Conservation (phyloP, 768 basidiomycete genomes). For the Gloeostereum incarnatum region DNA sequence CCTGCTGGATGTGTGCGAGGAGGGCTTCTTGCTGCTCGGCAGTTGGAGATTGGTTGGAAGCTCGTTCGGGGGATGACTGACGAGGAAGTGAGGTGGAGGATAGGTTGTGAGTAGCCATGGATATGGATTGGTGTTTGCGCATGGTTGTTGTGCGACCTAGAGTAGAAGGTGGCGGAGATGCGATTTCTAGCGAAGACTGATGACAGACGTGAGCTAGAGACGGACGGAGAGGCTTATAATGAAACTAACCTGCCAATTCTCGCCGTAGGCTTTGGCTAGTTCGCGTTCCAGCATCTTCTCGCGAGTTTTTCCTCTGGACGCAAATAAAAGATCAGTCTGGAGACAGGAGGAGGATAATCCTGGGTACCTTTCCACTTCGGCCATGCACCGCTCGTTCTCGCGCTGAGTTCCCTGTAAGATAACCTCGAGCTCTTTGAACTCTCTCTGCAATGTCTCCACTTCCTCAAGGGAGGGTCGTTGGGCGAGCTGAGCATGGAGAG, state of each 20-base stretch:
- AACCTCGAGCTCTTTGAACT: constrained; percentile 68
- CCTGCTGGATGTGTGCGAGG: constrained; percentile 56
- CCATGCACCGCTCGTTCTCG: constrained; percentile 82
- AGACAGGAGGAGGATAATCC: background rate
- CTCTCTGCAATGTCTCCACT: constrained; percentile 59
- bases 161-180: constrained; percentile 18
- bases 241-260: constrained; percentile 69
- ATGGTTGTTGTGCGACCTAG: constrained; percentile 15
- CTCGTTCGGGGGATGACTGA: constrained; percentile 2
- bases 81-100: constrained; percentile 7
- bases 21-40: constrained; percentile 27
- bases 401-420: constrained; percentile 73
- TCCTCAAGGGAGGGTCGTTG: constrained; percentile 60
- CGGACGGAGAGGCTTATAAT: constrained; percentile 1
- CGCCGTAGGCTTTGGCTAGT: constrained; percentile 59
- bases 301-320: constrained; percentile 45
- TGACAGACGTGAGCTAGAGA: constrained; percentile 2
- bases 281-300: constrained; percentile 74
- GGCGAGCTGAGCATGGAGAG: constrained; percentile 56
- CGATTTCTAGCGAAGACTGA: constrained; percentile 26
- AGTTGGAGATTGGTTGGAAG: constrained; percentile 13
- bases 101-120: constrained; percentile 10
- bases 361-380: constrained; percentile 60
- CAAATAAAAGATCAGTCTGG: background rate
- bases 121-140: constrained; percentile 3